A percentile compares a stretch with the other conserved stretches of the same genome.
phyloP scores from a whole-genome alignment of 192 early-diverging fungal species.

The Borealophlyctis nickersoniae region DNA sequence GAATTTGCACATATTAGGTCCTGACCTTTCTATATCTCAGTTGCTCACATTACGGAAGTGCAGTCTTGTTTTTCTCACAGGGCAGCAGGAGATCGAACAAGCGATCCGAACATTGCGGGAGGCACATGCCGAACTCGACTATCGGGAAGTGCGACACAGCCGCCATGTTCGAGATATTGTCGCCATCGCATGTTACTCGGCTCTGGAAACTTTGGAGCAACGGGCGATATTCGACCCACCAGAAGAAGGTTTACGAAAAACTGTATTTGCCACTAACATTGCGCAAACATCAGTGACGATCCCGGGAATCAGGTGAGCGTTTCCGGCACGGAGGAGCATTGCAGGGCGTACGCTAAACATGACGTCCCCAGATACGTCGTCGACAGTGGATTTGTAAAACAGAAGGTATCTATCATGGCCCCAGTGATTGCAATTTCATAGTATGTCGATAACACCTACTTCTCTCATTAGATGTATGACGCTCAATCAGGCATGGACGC shows the following conservation, averaged over 20 bases:
- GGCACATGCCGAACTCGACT: slow-evolving; percentile 41
- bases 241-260: slow-evolving; percentile 41
- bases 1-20: neutral
- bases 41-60: neutral
- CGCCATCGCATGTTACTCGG: slow-evolving; percentile 66
- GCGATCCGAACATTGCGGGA: slow-evolving; percentile 55
- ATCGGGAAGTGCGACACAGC: slow-evolving; percentile 48
- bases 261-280: slow-evolving; percentile 62
- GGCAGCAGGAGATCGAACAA: slow-evolving; percentile 59
- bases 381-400: slow-evolving; percentile 61
- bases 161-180: slow-evolving; percentile 41
- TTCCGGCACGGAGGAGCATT: neutral
- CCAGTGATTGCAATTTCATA: neutral
- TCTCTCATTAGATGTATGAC: slow-evolving; percentile 40
- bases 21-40: neutral
- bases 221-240: slow-evolving; percentile 46
- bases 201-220: slow-evolving; percentile 72
- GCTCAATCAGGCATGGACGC: slow-evolving; percentile 49
- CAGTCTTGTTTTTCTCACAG: slow-evolving; percentile 58
- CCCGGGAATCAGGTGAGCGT: slow-evolving; percentile 45
- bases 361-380: slow-evolving; percentile 47
- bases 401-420: slow-evolving; percentile 28
- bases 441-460: neutral
- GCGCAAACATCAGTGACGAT: slow-evolving; percentile 61
- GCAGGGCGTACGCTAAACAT: neutral